A percentile compares a stretch with the other conserved stretches of the same genome.
Evolutionary conservation across 192 early-diverging fungal genomes (phyloP).

Genomic region (Bifiguratus adelaidae): DNA sequence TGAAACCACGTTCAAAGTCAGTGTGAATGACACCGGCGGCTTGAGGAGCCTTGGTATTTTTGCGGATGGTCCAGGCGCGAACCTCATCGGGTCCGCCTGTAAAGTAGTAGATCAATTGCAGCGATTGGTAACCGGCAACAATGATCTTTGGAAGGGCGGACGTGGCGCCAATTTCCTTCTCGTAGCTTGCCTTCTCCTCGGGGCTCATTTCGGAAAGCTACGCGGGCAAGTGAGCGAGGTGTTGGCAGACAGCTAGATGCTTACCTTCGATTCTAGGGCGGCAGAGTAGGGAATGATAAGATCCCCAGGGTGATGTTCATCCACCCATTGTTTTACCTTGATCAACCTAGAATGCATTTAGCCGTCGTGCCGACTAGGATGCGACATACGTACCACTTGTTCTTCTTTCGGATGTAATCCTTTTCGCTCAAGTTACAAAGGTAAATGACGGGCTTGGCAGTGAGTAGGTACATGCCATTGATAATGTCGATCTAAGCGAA

Average conservation of each 20-base stretch:
- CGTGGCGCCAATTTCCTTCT: conserved; percentile 50
- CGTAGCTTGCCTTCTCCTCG: conserved; percentile 45
- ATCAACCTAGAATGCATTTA: too few relatives aligned
- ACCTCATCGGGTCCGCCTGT: conserved; percentile 89
- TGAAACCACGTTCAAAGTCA: conserved; percentile 78
- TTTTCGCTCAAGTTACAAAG: conserved; percentile 84
- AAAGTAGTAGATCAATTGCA: conserved; percentile 90
- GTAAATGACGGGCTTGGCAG: conserved; percentile 95
- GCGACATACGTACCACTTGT: conserved; percentile 73
- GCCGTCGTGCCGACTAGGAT: too few relatives aligned
- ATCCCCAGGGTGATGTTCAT: conserved; percentile 84
- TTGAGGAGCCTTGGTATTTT: conserved; percentile 49
- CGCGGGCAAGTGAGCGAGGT: conserved; percentile 11
- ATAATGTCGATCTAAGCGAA: conserved; percentile 57
- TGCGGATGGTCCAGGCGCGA: conserved; percentile 80
- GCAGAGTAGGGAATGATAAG: conserved; percentile 88
- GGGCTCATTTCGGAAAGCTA: conserved; percentile 16
- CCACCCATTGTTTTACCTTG: conserved; percentile 88
- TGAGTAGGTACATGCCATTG: conserved; percentile 77
- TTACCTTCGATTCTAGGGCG: conserved; percentile 61
- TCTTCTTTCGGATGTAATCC: conserved; percentile 91
- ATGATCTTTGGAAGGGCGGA: conserved; percentile 88
- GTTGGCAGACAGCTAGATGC: neutral
- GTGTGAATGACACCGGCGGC: conserved; percentile 91
- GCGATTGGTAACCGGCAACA: conserved; percentile 77